These are phyloP conservation scores for Picea engelmannii DNA, from an alignment of 83 land plant genomes.

Conservation along the genomic window DNA sequence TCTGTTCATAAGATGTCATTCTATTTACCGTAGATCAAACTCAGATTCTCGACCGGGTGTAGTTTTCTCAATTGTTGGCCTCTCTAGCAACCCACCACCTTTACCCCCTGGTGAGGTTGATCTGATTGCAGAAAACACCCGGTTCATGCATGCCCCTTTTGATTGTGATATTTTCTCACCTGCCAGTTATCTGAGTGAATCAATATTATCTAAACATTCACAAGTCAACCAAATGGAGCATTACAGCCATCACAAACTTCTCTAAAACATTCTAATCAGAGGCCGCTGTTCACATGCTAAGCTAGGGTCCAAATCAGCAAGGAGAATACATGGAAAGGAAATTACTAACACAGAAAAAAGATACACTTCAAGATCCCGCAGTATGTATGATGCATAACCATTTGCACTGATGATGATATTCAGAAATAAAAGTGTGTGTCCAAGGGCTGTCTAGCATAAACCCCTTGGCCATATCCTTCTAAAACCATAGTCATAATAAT, in stretches of 20 bases:
- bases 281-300: too few species aligned
- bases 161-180: conserved; percentile 30
- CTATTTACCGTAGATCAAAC: conserved; percentile 80
- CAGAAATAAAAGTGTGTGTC: too few species aligned
- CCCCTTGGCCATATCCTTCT: too few species aligned
- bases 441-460: too few species aligned
- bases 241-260: not conserved
- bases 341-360: too few species aligned
- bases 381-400: too few species aligned
- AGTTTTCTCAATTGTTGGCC: conserved; percentile 79
- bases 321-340: too few species aligned
- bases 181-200: conserved; percentile 13
- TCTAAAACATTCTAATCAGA: not conserved
- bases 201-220: not conserved
- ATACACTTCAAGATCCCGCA: too few species aligned
- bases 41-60: conserved; percentile 96
- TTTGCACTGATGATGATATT: too few species aligned
- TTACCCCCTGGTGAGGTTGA: conserved; percentile 61
- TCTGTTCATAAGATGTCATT: not conserved
- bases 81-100: conserved; percentile 91
- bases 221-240: not conserved
- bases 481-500: too few species aligned
- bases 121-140: conserved; percentile 17
- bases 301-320: too few species aligned
- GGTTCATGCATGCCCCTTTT: conserved; percentile 24